Conservation (phyloP, 805 yeast species). For the Tetrapisispora fleetii region DNA sequence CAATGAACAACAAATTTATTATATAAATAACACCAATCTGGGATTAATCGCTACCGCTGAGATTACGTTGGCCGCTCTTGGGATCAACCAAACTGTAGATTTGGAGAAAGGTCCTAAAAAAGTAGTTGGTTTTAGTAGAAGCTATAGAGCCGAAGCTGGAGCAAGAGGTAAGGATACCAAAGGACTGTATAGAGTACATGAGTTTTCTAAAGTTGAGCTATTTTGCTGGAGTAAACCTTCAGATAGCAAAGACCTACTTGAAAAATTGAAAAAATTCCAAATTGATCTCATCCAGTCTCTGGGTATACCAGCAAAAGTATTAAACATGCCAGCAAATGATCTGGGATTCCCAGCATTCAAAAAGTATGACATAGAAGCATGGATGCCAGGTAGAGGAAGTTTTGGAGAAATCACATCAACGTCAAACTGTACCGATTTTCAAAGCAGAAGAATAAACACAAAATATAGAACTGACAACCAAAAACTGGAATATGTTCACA, state of each 20-base stretch:
- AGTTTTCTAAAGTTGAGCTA: conserved; percentile 88
- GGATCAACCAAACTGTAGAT: conserved; percentile 41
- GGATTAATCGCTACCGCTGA: conserved; percentile 93
- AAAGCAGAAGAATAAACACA: conserved; percentile 73
- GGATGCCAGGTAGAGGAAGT: conserved; percentile 93
- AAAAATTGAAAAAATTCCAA: conserved; percentile 56
- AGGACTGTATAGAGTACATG: conserved; percentile 91
- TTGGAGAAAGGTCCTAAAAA: conserved; percentile 41
- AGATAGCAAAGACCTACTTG: conserved; percentile 42
- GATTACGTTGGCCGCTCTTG: conserved; percentile 80
- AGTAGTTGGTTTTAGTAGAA: conserved; percentile 71
- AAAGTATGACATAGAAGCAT: conserved; percentile 89
- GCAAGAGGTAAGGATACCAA: conserved; percentile 88
- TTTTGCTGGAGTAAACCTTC: conserved; percentile 58
- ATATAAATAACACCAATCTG: conserved; percentile 41
- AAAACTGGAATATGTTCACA: conserved; percentile 48
- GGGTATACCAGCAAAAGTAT: conserved; percentile 71
- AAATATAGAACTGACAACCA: conserved; percentile 35
- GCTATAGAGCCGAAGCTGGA: conserved; percentile 95
- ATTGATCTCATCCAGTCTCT: conserved; percentile 49
- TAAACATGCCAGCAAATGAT: conserved; percentile 85
- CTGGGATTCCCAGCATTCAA: conserved; percentile 88
- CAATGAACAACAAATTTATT: conserved; percentile 77
- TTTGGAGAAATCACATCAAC: conserved; percentile 93
- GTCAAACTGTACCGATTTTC: conserved; percentile 88